Percentiles rank a stretch among this genome's conserved stretches.
These are phyloP conservation scores for Penicillium sp. DNA, from an alignment of 2,329 filamentous ascomycete species.

Conservation along the genomic window DNA sequence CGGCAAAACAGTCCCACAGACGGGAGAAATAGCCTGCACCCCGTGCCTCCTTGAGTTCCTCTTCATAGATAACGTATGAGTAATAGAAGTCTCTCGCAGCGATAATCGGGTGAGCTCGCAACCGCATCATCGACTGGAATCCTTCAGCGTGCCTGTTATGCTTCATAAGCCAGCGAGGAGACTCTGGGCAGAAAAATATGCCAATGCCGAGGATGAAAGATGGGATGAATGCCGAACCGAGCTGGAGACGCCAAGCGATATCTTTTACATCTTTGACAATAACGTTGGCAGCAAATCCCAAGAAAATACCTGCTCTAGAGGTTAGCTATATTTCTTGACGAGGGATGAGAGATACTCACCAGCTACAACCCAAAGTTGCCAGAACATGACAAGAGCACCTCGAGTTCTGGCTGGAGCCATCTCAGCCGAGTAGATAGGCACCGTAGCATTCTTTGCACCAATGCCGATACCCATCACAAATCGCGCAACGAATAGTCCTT, in stretches of 20 bases:
- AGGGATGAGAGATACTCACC: constrained; percentile 1
- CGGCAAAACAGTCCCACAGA: constrained; percentile 52
- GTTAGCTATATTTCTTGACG: neutral
- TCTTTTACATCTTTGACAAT: constrained; percentile 58
- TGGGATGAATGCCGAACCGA: constrained; percentile 64
- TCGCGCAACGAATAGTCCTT: constrained; percentile 54
- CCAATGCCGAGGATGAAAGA: constrained; percentile 53
- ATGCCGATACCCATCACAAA: constrained; percentile 61
- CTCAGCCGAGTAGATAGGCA: constrained; percentile 55
- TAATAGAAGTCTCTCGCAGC: constrained; percentile 63
- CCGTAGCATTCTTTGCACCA: constrained; percentile 58
- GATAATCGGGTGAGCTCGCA: constrained; percentile 26
- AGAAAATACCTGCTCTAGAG: constrained; percentile 53
- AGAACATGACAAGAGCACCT: constrained; percentile 56
- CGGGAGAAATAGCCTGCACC: constrained; percentile 60
- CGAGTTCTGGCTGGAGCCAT: constrained; percentile 55
- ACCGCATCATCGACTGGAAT: constrained; percentile 19
- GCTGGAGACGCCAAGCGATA: constrained; percentile 64
- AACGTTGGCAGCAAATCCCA: constrained; percentile 65
- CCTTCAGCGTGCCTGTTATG: constrained; percentile 14
- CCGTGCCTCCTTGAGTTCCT: constrained; percentile 43
- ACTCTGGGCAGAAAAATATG: constrained; percentile 31
- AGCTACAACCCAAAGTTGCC: constrained; percentile 44
- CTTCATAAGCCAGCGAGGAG: constrained; percentile 31
- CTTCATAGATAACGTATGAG: constrained; percentile 53